Base-by-base conservation (phyloP, 495 filamentous ascomycete genomes). In the Astrothelium macrocarpum region DNA sequence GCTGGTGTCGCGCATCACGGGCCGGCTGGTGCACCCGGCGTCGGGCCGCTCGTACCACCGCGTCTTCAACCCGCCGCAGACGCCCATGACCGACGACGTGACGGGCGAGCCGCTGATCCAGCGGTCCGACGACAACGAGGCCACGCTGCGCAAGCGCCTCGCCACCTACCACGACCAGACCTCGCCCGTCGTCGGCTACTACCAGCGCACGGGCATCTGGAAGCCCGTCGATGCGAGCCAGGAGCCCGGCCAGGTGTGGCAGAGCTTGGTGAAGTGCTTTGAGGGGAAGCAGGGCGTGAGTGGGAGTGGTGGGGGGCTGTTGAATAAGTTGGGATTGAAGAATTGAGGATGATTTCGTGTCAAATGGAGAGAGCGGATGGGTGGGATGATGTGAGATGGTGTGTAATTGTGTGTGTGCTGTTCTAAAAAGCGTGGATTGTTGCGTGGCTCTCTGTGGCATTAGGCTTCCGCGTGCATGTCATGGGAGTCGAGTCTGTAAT, bases 41-140 rank as follows among this genome's bases (percentile, higher is more conserved):
- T 95, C 90, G 66, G 94, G 94, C 63, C 91, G 94, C 69, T 90
- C 89, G 62, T 99, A 99, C 81, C 94, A 99, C 84, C 90, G 87
- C 76, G 87, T 90, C 72, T 99, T 99, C 86, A 97, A 96, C 84
- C 95, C 94, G n/a, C 94, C 94, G 67, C 95, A 95, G 83, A 77
- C 83, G 65, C 62, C 82, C 64, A 97, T 97, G 95, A 95, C 84
- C 75, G 94, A 99, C 78, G 94, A 99, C 72, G 73, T 97, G 63
- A 97, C 95, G 18, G 95, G 94, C 72, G 94, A 99, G 81, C 94
- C 93, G 32, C 78, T 99, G 67, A 90, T 97, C 73, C 94, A 97
- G 80, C 88, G 94, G 67, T 89, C 86, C 62, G 94, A 99, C 73
- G 94, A 99, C 80, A 99, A 99, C 71, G 92, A 89, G 68, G 93